Conservation (phyloP, 257 asterid genomes). For the Nicotiana attenuata region DNA sequence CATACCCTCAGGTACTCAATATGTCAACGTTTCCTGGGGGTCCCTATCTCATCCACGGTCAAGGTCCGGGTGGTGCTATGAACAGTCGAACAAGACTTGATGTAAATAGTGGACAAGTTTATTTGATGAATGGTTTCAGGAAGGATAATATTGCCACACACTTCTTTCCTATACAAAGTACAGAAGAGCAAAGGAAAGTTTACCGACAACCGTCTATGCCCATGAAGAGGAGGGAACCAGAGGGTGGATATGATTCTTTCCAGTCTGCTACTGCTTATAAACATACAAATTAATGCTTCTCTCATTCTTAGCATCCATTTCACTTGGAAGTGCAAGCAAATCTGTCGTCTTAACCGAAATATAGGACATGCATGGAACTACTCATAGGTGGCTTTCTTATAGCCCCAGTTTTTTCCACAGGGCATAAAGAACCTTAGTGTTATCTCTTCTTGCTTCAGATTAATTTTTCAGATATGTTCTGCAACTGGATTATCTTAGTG, state of each 20-base stretch:
- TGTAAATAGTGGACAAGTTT: conserved; percentile 17
- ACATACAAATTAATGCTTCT: conserved; percentile 23
- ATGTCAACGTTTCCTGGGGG: conserved; percentile 15
- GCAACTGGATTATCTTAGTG: too few species aligned
- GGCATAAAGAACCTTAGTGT: background rate
- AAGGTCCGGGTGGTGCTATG: conserved; percentile 9
- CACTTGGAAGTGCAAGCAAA: conserved; percentile 7
- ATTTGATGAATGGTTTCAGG: conserved; percentile 22
- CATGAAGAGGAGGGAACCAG: conserved; percentile 52
- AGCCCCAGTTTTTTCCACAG: background rate
- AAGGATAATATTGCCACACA: conserved; percentile 17
- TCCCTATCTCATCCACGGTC: conserved; percentile 26
- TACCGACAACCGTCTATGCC: conserved; percentile 26
- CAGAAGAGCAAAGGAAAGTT: conserved; percentile 22
- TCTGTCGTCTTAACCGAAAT: conserved; percentile 1
- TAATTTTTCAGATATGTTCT: too few species aligned
- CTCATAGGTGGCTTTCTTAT: background rate
- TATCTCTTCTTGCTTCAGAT: background rate
- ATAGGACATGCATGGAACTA: too few species aligned
- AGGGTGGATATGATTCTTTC: conserved; percentile 37
- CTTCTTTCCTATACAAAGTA: conserved; percentile 23
- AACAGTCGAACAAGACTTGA: conserved; percentile 15
- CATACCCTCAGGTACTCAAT: conserved; percentile 12
- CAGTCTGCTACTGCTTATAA: conserved; percentile 30
- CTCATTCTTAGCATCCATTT: too few species aligned